Conservation (phyloP, 805 yeast species). For the Ogataea degrootiae region DNA sequence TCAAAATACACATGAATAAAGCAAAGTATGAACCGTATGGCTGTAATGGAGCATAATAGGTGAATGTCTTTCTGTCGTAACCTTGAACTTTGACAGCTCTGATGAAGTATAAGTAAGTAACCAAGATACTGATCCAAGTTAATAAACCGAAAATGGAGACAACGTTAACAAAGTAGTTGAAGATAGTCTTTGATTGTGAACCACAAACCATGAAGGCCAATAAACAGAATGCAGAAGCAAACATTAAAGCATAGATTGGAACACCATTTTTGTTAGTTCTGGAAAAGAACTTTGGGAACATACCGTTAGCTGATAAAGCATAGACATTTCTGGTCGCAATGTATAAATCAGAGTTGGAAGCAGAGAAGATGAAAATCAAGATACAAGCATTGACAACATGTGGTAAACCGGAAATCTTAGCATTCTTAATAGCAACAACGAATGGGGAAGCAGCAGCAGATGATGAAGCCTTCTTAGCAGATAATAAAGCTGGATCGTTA, state of each 20-base stretch:
- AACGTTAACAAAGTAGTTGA: conserved; percentile 67
- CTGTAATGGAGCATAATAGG: conserved; percentile 62
- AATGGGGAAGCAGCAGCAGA: conserved; percentile 78
- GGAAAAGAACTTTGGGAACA: conserved; percentile 66
- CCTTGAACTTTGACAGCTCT: conserved; percentile 68
- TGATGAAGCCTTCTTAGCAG: conserved; percentile 42
- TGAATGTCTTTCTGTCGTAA: conserved; percentile 47
- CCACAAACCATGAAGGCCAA: conserved; percentile 71
- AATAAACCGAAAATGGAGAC: conserved; percentile 72
- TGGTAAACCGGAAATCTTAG: conserved; percentile 61
- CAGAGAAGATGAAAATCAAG: conserved; percentile 71
- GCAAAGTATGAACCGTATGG: conserved; percentile 65
- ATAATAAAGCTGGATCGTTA: conserved; percentile 38
- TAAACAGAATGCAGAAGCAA: conserved; percentile 50
- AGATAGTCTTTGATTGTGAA: conserved; percentile 49
- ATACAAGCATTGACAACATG: conserved; percentile 76
- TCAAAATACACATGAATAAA: conserved; percentile 45
- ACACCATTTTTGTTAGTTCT: conserved; percentile 66
- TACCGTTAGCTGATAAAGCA: conserved; percentile 66
- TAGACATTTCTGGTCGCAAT: conserved; percentile 73
- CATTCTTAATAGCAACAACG: conserved; percentile 72
- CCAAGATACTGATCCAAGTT: conserved; percentile 68
- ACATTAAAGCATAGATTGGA: conserved; percentile 53
- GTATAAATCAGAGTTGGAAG: conserved; percentile 75
- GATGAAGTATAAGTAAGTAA: conserved; percentile 63